Evolutionary conservation across 2,329 filamentous ascomycete species (phyloP), one percentile per base, ranked within the genome.

Genomic region (Colletotrichum aenigma): DNA sequence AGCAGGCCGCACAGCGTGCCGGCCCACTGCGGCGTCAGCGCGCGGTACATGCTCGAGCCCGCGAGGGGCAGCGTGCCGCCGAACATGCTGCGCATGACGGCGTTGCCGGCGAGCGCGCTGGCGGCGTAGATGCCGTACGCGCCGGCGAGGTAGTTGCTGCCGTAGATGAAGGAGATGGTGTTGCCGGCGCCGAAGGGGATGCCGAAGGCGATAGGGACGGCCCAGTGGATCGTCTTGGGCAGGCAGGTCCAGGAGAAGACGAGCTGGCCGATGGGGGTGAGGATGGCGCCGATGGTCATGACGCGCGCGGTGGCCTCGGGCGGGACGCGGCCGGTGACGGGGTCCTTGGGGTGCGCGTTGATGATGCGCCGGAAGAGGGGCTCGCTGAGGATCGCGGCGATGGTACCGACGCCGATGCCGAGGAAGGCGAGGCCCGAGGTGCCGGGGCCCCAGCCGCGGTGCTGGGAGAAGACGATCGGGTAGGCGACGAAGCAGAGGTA

Each of bases 401-500:
- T 84, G 4, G 90, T 92, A 62, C 94, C 93, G 24, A 92, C 87
- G n/a, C 91, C 91, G 56, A 91, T 90, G 13, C 95, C 96, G 7
- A 93, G 80, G 83, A 97, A 98, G 2, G 95, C 91, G 4, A 98
- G 90, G 1, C 96, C 96, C 0, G 93, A 92, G 43, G 94, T 84
- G 2, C 94, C 93, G 0, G 93, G 88, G 3, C 89, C 89, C 96
- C 96, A 98, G 76, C 95, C 95, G 21, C 96, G 93, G 74, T 90
- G 82, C 55, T 93, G 87, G 13, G 89, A 88, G 84, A 97, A 98
- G 74, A 98, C 94, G 75, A 97, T 94, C 0, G 96, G 96, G 82
- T 97, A 97, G 15, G 95, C 95, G 18, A 97, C 93, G 86, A 98
- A 98, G 84, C 95, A 97, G 36, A 98, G 91, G 81, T 97, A 97